phyloP scores from a whole-genome alignment of 2,329 filamentous ascomycete genomes.

The Zymoseptoria brevis region DNA sequence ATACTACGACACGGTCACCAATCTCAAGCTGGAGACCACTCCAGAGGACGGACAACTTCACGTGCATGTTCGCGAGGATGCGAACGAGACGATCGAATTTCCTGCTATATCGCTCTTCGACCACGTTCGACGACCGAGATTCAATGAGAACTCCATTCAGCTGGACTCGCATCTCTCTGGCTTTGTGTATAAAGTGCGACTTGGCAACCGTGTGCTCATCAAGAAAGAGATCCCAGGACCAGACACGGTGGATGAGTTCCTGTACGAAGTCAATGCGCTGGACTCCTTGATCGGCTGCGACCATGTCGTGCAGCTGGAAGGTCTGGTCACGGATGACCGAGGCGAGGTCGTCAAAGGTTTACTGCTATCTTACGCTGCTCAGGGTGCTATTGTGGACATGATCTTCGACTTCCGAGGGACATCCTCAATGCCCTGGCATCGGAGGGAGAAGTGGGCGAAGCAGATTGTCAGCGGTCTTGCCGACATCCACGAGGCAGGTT shows the following conservation, averaged over 20 bases:
- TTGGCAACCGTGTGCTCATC: conserved; percentile 63
- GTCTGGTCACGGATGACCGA: conserved; percentile 75
- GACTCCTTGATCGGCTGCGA: conserved; percentile 63
- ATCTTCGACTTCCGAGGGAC: conserved; percentile 67
- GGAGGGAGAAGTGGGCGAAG: conserved; percentile 77
- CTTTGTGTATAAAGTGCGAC: conserved; percentile 88
- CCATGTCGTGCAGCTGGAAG: conserved; percentile 79
- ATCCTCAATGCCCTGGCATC: conserved; percentile 54
- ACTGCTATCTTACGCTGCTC: conserved; percentile 77
- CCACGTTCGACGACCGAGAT: conserved; percentile 54
- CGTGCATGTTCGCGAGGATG: conserved; percentile 95
- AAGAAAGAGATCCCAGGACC: conserved; percentile 98
- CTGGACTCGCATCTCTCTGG: conserved; percentile 93
- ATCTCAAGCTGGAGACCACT: conserved; percentile 83
- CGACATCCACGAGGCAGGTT: conserved; percentile 91
- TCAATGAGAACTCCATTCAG: conserved; percentile 64
- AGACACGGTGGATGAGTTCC: conserved; percentile 89
- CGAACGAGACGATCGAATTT: conserved; percentile 88
- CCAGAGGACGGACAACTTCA: conserved; percentile 78
- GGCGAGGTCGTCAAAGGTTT: conserved; percentile 73
- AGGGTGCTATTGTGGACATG: conserved; percentile 82
- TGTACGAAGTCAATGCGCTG: conserved; percentile 96
- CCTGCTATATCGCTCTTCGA: conserved; percentile 65
- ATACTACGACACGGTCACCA: conserved; percentile 93
- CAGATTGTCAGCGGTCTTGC: conserved; percentile 85